These are phyloP conservation scores for Phytophthora hybrid DNA, from an alignment of 352 stramenopile genomes.

Conservation along the genomic window DNA sequence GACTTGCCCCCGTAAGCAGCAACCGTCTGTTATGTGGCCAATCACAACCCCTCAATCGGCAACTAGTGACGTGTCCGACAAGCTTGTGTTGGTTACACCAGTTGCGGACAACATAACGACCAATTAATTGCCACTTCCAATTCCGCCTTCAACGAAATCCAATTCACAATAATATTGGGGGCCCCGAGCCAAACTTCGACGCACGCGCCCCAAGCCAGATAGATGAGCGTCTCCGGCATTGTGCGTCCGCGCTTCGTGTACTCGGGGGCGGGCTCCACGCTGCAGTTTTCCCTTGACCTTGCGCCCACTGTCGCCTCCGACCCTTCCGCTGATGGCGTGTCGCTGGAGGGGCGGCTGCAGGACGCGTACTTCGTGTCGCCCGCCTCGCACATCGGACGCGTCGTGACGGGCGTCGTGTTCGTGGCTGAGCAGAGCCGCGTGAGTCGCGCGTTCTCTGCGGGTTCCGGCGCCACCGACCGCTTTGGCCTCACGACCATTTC, in stretches of 20 bases:
- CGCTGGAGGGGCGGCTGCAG: constrained; percentile 24
- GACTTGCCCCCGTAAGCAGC: constrained; percentile 29
- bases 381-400: constrained; percentile 78
- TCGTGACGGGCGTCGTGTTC: constrained; percentile 87
- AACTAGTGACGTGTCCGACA: constrained; percentile 56
- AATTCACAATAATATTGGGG: constrained; percentile 8
- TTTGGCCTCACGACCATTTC: constrained; percentile 71
- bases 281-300: constrained; percentile 53
- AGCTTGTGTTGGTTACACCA: background rate
- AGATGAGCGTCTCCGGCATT: constrained; percentile 46
- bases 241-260: constrained; percentile 58
- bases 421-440: constrained; percentile 52
- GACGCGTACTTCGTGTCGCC: constrained; percentile 80
- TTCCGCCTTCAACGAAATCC: constrained; percentile 1
- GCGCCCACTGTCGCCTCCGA: constrained; percentile 6
- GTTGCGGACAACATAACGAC: background rate
- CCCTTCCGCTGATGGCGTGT: background rate
- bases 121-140: background rate
- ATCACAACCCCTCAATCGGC: constrained; percentile 38
- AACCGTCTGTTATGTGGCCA: constrained; percentile 26
- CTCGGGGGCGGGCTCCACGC: constrained; percentile 52
- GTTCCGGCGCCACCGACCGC: constrained; percentile 26
- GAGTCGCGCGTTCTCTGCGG: constrained; percentile 41
- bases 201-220: constrained; percentile 16
- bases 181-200: constrained; percentile 13